A percentile compares a stretch with the other conserved stretches of the same genome.
Evolutionary conservation across 1,139 yeast species (phyloP).

Genomic region (Torulaspora pretoriensis): DNA sequence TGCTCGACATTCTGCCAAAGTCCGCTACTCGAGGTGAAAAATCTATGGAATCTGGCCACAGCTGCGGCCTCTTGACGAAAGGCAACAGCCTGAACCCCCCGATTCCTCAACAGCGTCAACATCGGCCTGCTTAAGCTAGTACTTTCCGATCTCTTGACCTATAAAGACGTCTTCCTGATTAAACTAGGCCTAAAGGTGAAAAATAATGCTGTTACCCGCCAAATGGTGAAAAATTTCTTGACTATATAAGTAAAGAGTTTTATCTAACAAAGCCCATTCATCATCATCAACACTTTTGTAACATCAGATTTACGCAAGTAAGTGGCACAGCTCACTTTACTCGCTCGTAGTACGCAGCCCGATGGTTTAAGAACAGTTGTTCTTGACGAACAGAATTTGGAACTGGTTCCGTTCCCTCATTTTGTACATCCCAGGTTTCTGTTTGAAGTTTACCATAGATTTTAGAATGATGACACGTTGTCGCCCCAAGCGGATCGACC

Average conservation of each 20-base stretch:
- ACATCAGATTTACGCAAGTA: not conserved
- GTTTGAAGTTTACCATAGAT: not conserved
- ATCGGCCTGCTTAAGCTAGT: slow-evolving; percentile 2
- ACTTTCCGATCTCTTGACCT: not conserved
- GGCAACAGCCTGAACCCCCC: slow-evolving; percentile 3
- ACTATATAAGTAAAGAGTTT: no score
- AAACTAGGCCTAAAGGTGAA: not conserved
- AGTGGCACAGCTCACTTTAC: not conserved
- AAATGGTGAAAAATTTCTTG: slow-evolving; percentile 3
- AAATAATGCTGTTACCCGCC: slow-evolving; percentile 5
- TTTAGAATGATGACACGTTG: slow-evolving; percentile 35
- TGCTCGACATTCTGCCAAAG: slow-evolving; percentile 8
- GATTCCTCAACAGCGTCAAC: slow-evolving; percentile 8
- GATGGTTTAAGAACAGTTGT: slow-evolving; percentile 16
- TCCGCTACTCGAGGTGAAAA: slow-evolving; percentile 8
- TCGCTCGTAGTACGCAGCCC: not conserved
- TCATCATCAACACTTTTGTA: not conserved
- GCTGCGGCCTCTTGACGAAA: slow-evolving; percentile 2
- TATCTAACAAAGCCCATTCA: not conserved
- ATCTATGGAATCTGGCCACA: slow-evolving; percentile 1
- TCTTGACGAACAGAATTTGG: slow-evolving; percentile 12
- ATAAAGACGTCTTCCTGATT: not conserved
- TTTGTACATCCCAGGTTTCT: slow-evolving; percentile 1
- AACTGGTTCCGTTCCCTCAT: not conserved
- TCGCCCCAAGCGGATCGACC: slow-evolving; percentile 39